These are phyloP conservation scores for Tylopilus subfusipes DNA, from an alignment of 768 basidiomycete genomes.

Conservation along the genomic window DNA sequence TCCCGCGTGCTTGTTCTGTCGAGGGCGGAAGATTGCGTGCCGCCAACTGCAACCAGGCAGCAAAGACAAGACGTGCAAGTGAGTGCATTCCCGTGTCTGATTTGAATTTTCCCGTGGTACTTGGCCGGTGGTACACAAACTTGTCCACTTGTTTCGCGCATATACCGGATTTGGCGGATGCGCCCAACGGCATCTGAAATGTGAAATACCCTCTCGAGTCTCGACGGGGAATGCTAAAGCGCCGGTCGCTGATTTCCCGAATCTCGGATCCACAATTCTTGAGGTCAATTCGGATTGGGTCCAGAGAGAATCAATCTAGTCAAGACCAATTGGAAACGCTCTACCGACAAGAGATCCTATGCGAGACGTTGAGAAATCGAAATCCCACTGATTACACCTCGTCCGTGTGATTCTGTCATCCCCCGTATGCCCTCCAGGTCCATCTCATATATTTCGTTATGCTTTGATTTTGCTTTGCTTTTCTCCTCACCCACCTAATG, in stretches of 20 bases:
- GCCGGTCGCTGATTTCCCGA: slow-evolving; percentile 35
- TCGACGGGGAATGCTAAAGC: slow-evolving; percentile 60
- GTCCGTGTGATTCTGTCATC: slow-evolving; percentile 8
- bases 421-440: not conserved
- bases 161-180: slow-evolving; percentile 37
- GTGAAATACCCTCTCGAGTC: slow-evolving; percentile 71
- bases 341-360: slow-evolving; percentile 26
- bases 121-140: slow-evolving; percentile 1
- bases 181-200: slow-evolving; percentile 61
- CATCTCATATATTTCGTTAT: slow-evolving; percentile 16
- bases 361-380: not conserved
- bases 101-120: not conserved
- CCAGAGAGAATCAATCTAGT: slow-evolving; percentile 20
- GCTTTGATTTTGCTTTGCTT: slow-evolving; percentile 21
- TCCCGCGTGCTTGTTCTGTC: slow-evolving; percentile 62
- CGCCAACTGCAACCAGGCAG: slow-evolving; percentile 54
- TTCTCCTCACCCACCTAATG: slow-evolving; percentile 2
- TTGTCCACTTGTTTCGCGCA: slow-evolving; percentile 12
- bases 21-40: slow-evolving; percentile 67
- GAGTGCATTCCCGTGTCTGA: too few relatives aligned
- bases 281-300: slow-evolving; percentile 24
- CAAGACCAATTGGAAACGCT: slow-evolving; percentile 29
- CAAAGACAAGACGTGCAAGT: slow-evolving; percentile 64
- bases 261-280: slow-evolving; percentile 23
- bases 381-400: slow-evolving; percentile 1